phyloP scores from a whole-genome alignment of 1,284 basidiomycete species.

The Neolentinus lepideus region DNA sequence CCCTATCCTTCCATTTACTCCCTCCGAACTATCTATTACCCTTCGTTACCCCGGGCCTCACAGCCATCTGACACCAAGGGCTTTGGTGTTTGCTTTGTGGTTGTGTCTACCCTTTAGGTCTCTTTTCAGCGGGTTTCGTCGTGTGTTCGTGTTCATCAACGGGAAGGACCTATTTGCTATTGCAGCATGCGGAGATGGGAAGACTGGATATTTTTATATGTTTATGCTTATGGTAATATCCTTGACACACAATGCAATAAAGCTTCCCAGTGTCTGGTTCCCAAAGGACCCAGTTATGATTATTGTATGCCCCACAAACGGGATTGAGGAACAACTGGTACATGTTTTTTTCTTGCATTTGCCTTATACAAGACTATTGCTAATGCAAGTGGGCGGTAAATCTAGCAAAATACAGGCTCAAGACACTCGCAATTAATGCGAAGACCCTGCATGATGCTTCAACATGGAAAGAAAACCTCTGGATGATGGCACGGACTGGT shows the following conservation, averaged over 20 bases:
- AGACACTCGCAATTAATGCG: slow-evolving; percentile 16
- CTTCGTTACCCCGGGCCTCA: no score
- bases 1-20: no score
- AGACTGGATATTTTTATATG: slow-evolving; percentile 11
- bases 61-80: no score
- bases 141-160: no score
- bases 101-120: no score
- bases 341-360: no score
- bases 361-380: not conserved
- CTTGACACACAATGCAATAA: slow-evolving; percentile 1
- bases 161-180: slow-evolving; percentile 15
- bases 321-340: slow-evolving; percentile 13
- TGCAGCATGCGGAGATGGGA: slow-evolving; percentile 14
- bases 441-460: slow-evolving; percentile 13
- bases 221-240: slow-evolving; percentile 8
- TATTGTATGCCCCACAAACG: slow-evolving; percentile 11
- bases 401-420: slow-evolving; percentile 1
- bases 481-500: slow-evolving; percentile 8
- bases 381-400: not conserved
- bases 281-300: slow-evolving; percentile 10
- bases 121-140: no score
- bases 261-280: not conserved
- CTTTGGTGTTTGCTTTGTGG: no score
- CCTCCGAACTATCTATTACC: no score
- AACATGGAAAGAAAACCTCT: slow-evolving; percentile 12